Percentiles rank a stretch among this genome's conserved stretches.
phyloP scores from a whole-genome alignment of 2,329 filamentous ascomycete genomes.

The Hawksworthiomyces lignivorus region DNA sequence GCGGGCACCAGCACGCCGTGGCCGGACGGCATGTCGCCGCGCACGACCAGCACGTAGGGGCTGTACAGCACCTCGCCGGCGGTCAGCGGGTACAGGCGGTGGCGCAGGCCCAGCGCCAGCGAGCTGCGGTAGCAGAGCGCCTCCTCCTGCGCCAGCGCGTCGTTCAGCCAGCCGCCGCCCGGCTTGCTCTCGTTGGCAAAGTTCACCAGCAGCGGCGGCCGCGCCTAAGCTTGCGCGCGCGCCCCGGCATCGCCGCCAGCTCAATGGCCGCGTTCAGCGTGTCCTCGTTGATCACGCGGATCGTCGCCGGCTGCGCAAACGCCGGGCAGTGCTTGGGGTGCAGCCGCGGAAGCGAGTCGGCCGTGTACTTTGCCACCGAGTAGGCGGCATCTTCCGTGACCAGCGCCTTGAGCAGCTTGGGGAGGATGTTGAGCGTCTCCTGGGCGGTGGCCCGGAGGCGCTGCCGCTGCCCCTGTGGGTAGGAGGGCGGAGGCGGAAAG shows the following conservation, averaged over 20 bases:
- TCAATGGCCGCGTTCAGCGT: conserved; percentile 50
- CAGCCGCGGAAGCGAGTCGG: conserved; percentile 23
- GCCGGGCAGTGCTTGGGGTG: conserved; percentile 34
- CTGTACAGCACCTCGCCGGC: conserved; percentile 22
- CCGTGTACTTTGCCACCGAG: conserved; percentile 30
- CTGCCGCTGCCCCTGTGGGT: conserved; percentile 4
- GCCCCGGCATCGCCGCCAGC: no score
- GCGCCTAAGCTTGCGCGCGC: neutral
- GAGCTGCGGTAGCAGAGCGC: conserved; percentile 58
- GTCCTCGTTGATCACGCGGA: conserved; percentile 50
- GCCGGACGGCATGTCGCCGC: conserved; percentile 12
- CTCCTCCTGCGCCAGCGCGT: conserved; percentile 61
- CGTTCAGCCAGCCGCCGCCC: conserved; percentile 58
- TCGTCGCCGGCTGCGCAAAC: conserved; percentile 22
- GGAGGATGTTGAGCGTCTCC: conserved; percentile 41
- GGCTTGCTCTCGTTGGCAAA: conserved; percentile 51
- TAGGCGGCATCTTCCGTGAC: conserved; percentile 29
- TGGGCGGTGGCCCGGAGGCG: conserved; percentile 33
- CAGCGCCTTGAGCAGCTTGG: conserved; percentile 36
- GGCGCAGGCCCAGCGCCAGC: conserved; percentile 39
- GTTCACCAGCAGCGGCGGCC: conserved; percentile 45
- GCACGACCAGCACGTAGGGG: conserved; percentile 25
- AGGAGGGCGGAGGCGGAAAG: no score
- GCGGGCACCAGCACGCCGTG: conserved; percentile 16
- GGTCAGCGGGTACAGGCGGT: conserved; percentile 17